Evolutionary conservation across 2,329 filamentous ascomycete species (phyloP), one percentile per base, ranked within the genome.

Genomic region (Aspergillus novoparasiticus): DNA sequence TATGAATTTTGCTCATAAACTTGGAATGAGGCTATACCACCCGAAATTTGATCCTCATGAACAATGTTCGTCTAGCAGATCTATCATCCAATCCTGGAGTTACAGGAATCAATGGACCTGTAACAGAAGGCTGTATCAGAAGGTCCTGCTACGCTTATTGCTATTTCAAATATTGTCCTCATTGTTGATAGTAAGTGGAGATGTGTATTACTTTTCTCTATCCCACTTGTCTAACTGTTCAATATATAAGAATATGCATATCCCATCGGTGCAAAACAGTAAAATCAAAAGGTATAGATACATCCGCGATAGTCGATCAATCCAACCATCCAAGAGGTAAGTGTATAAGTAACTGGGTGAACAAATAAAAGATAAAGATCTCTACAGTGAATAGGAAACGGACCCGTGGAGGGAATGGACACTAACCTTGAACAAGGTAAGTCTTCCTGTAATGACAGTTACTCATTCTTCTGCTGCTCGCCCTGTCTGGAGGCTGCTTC

Each of bases 401-500:
- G 34, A 23, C 41, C 19, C 6, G 36, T 9, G 23, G 39, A 57
- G 32, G 16, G 16, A 32, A 45, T 54, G 43, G 46, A 51, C 45
- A 34, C 53, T 43, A 21, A 11, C 28, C 36, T 34, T n/a, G 26
- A 16, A 26, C 4, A 41, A 53, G 48, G 45, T 12, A 34, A 34
- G 43, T n/a, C 43, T 28, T 23, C 23, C 46, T 54, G 50, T 45
- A 21, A 28, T 36, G 43, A 21, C 36, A 39, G 6, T 41, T 62
- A 62, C 12, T 54, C 60, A 32, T 39, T 62, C 41, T 55, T 62
- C 32, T 41, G 48, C 26, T 41, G 39, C 28, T 53, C 39, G n/a
- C 36, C 30, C 34, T 32, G 23, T 53, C 46, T 53, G 21, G 34
- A 43, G n/a, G 26, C 70, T 50, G 79, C 75, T 48, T 71, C 68